A percentile compares a stretch with the other conserved stretches of the same genome.
Conservation (phyloP, 108 stramenopile genomes). For the Skeletonema marinoi region DNA sequence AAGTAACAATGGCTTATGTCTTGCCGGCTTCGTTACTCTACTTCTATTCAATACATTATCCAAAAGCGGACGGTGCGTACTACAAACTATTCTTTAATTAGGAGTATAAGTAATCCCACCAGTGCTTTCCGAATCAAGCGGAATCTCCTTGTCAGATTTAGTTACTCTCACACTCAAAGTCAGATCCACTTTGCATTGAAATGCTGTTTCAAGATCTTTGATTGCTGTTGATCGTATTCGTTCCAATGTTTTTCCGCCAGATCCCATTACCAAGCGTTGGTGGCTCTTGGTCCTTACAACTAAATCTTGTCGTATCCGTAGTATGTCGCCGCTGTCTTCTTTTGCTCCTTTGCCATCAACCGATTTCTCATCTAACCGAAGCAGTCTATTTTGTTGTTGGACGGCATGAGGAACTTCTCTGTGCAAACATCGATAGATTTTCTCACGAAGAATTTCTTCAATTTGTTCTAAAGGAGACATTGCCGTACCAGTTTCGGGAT, state of each 20-base stretch:
- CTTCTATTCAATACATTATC: no score
- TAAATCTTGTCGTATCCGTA: conserved; percentile 78
- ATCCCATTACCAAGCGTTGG: conserved; percentile 63
- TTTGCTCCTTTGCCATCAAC: conserved; percentile 28
- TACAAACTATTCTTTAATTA: neutral
- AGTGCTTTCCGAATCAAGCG: conserved; percentile 33
- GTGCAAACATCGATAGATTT: conserved; percentile 85
- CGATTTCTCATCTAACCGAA: conserved; percentile 29
- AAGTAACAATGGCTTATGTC: no score
- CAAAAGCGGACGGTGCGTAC: no score
- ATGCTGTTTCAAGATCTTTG: conserved; percentile 63
- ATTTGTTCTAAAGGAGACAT: conserved; percentile 71
- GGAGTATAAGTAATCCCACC: conserved; percentile 16
- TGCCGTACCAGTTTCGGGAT: conserved; percentile 53
- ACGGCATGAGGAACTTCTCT: conserved; percentile 77
- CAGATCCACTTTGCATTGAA: conserved; percentile 65
- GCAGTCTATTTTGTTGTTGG: conserved; percentile 53
- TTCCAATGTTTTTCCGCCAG: conserved; percentile 66
- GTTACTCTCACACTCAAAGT: conserved; percentile 61
- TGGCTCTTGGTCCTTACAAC: conserved; percentile 82
- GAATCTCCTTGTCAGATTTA: conserved; percentile 51
- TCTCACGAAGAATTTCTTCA: conserved; percentile 90
- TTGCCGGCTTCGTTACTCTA: no score
- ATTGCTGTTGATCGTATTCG: conserved; percentile 67
- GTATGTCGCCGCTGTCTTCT: conserved; percentile 29